Base-by-base conservation (phyloP, 169 alveolate genomes). In the Cyclospora cayetanensis region DNA sequence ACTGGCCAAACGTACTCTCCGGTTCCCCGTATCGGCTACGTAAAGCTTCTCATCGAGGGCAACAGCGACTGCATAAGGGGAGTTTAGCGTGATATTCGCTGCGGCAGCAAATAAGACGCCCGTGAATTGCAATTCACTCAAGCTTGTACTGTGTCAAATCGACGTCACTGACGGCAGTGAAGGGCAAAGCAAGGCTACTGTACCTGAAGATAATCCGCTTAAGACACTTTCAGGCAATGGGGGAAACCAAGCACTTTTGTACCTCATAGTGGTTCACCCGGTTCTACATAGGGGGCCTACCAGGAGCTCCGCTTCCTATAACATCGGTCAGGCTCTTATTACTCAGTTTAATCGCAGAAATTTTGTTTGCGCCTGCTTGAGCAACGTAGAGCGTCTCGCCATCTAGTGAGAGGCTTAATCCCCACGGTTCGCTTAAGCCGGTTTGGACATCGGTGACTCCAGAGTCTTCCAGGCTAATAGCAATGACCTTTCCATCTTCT, bases 1-100 rank as follows among this genome's bases (percentile, higher is more conserved):
- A 7, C 52, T 22, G 22, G 9, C 25, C 25, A 11, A 15, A 84
- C 91, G 18, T 35, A 85, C 91, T 29, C 84, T 72, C 18, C 18
- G 7, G n/a, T 66, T 66, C 1, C 91, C 91, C 25, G 85, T 85
- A 60, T 85, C 91, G 25, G 91, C 91, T 43, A 85, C 42, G 84
- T 66, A 85, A 11, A 85, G 27, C 12, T 27, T 20, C 29, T 74
- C 91, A 7, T 85, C 74, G 18, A 20, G 53, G 15, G 79, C 65
- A 7, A 66, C 43, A 12, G 84, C 53, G n/a, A 85, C 91, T 31
- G 79, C 91, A 0, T 46, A 72, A 3, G 91, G 91, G 18, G 11
- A 35, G 41, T 66, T 85, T 42, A 85, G 91, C 74, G 22, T 18
- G 42, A 46, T 43, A 1, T 66, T 35, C 1, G 37, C 87, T 76